A percentile compares a stretch with the other conserved stretches of the same genome.
Evolutionary conservation across 2,329 filamentous ascomycete species (phyloP).

Genomic region (Dothideomycetes sp.): DNA sequence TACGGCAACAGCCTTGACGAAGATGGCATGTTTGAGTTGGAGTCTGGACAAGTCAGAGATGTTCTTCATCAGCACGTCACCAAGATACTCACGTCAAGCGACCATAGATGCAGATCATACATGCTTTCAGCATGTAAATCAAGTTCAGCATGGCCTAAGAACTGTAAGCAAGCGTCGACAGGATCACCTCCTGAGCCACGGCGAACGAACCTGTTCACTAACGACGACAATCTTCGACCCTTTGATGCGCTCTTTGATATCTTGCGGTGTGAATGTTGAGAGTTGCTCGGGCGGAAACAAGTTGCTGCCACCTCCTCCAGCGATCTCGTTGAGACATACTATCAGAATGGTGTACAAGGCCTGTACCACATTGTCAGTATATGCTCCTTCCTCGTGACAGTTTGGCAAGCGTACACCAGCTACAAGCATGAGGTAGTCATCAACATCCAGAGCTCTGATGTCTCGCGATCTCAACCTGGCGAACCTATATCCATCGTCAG

Average conservation of each 20-base stretch:
- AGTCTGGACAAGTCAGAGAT: too few relatives aligned
- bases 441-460: constrained; percentile 10
- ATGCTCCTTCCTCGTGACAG: not conserved
- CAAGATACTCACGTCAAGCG: constrained; percentile 48
- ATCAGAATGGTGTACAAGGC: constrained; percentile 33
- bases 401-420: not conserved
- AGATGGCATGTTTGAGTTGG: not conserved
- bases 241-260: constrained; percentile 35
- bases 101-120: constrained; percentile 49
- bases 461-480: constrained; percentile 13
- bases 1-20: constrained; percentile 39
- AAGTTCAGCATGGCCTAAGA: constrained; percentile 49
- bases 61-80: constrained; percentile 38
- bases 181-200: not conserved
- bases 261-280: constrained; percentile 27
- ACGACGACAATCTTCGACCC: constrained; percentile 38
- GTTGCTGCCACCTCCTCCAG: constrained; percentile 35
- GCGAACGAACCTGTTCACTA: constrained; percentile 32
- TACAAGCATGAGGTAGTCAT: constrained; percentile 12
- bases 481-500: constrained; percentile 11
- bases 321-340: constrained; percentile 34
- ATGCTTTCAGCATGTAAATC: constrained; percentile 49
- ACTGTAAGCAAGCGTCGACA: too few relatives aligned
- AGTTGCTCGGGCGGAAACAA: constrained; percentile 32
- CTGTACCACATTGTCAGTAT: constrained; percentile 16